Conservation (phyloP, 108 stramenopile genomes). For the Nannochloropsis granulata region DNA sequence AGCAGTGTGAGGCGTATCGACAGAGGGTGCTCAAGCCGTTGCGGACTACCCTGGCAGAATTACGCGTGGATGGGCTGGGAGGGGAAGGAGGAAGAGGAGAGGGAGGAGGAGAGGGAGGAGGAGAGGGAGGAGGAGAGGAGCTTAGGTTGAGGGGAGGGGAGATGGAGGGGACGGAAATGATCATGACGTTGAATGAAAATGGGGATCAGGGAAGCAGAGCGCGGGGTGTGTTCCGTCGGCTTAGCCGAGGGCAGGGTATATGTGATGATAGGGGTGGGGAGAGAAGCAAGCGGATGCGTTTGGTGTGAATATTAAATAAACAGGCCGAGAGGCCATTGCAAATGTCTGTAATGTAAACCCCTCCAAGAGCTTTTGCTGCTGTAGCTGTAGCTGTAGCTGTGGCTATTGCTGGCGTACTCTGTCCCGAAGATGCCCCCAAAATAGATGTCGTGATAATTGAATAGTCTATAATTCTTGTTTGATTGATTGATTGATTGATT, state of each 20-base stretch:
- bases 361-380: too few species aligned
- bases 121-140: not conserved
- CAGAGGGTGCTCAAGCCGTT: not conserved
- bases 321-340: not conserved
- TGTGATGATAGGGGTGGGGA: not conserved
- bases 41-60: not conserved
- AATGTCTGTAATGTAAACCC: too few species aligned
- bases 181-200: not conserved
- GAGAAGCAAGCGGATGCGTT: not conserved
- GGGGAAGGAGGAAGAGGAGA: not conserved
- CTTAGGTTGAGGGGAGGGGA: not conserved
- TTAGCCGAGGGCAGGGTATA: not conserved
- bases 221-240: not conserved
- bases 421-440: too few species aligned
- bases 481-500: too few species aligned
- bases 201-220: not conserved
- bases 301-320: not conserved
- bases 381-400: too few species aligned
- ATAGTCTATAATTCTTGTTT: too few species aligned
- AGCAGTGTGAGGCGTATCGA: not conserved
- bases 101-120: not conserved
- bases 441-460: too few species aligned
- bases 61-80: not conserved
- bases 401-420: too few species aligned
- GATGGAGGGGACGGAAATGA: not conserved